phyloP scores from a whole-genome alignment of 768 basidiomycete species.

The Collybiopsis luxurians region DNA sequence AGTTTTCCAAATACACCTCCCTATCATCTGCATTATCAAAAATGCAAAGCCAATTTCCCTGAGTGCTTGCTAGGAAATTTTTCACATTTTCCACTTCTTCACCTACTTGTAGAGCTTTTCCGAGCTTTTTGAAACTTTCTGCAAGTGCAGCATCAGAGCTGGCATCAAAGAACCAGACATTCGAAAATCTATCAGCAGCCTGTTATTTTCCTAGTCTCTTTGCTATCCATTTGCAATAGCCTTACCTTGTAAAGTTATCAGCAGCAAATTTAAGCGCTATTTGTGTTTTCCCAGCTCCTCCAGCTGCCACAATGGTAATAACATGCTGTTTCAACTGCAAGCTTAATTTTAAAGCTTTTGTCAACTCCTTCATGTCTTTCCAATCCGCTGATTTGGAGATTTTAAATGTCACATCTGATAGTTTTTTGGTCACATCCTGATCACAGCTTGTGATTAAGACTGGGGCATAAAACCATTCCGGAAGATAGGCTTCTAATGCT shows the following conservation, averaged over 20 bases:
- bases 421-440: too few species aligned
- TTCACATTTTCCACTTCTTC: background rate
- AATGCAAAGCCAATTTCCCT: background rate
- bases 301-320: background rate
- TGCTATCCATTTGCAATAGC: too few species aligned
- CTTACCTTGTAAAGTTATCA: background rate
- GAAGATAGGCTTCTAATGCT: too few species aligned
- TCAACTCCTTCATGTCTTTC: too few species aligned
- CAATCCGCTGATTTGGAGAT: too few species aligned
- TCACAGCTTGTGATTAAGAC: too few species aligned
- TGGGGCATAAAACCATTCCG: too few species aligned
- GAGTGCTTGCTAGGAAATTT: background rate
- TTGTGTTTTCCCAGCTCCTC: background rate
- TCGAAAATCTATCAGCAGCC: background rate
- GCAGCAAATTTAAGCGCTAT: background rate
- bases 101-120: background rate
- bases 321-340: background rate
- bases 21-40: background rate
- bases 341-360: too few species aligned
- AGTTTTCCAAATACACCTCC: background rate
- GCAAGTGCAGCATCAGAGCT: background rate
- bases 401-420: too few species aligned
- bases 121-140: background rate
- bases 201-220: too few species aligned
- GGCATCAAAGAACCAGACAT: background rate